These are phyloP conservation scores for Kazachstania sp. DNA, from an alignment of 1,139 yeast species.

Conservation along the genomic window DNA sequence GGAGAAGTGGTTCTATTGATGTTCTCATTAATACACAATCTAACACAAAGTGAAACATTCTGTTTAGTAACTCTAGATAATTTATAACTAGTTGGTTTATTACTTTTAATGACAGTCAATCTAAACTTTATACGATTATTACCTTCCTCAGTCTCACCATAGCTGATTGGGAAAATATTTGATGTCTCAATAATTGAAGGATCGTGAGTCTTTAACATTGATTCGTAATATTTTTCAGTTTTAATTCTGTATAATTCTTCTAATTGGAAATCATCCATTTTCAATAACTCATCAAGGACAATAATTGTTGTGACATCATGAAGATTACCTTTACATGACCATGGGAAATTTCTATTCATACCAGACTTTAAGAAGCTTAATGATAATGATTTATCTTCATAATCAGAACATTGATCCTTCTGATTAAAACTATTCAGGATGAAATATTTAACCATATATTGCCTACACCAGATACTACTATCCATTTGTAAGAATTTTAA, in stretches of 20 bases:
- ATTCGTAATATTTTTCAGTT: conserved; percentile 9
- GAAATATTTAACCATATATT: conserved; percentile 23
- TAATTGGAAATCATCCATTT: conserved; percentile 18
- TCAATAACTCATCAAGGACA: conserved; percentile 19
- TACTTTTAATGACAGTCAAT: conserved; percentile 16
- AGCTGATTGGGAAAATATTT: conserved; percentile 12
- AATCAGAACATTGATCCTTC: neutral
- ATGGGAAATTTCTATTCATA: conserved; percentile 23
- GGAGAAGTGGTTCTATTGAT: conserved; percentile 3
- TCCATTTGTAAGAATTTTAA: conserved; percentile 17
- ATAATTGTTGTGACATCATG: conserved; percentile 20
- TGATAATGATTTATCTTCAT: conserved; percentile 3
- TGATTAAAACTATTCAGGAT: conserved; percentile 12
- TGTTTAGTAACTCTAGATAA: conserved; percentile 10
- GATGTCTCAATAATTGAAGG: conserved; percentile 20
- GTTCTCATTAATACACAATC: conserved; percentile 12
- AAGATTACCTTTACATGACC: conserved; percentile 26
- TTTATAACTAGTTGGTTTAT: conserved; percentile 13
- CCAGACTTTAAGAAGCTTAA: conserved; percentile 26
- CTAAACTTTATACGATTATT: conserved; percentile 14
- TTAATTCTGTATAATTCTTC: conserved; percentile 21
- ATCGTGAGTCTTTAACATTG: conserved; percentile 6
- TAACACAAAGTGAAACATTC: conserved; percentile 16
- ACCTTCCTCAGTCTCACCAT: conserved; percentile 6
- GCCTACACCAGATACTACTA: conserved; percentile 27